These are phyloP conservation scores for Trichoderma simmonsii DNA, from an alignment of 2,329 filamentous ascomycete species.

Conservation along the genomic window DNA sequence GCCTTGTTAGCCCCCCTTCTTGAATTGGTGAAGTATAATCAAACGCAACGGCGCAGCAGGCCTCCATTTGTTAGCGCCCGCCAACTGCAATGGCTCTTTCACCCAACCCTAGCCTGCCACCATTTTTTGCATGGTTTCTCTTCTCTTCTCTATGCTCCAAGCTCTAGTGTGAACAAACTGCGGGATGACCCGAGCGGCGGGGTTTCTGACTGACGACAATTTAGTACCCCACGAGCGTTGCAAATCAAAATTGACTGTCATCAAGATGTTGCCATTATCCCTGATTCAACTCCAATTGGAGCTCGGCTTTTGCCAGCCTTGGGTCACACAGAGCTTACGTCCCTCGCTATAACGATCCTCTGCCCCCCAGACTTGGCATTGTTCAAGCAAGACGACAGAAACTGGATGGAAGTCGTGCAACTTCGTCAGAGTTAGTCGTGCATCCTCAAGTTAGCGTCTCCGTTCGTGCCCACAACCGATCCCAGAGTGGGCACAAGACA, in stretches of 20 bases:
- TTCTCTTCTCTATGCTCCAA: not conserved
- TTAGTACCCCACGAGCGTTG: not conserved
- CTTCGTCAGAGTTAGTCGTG: conserved; percentile 7
- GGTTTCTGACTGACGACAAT: not conserved
- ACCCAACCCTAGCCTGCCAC: not conserved
- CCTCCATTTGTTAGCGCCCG: conserved; percentile 10
- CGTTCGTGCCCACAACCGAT: conserved; percentile 9
- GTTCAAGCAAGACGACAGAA: not conserved
- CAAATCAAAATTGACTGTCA: not conserved
- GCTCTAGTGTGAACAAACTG: not conserved
- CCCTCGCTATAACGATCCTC: not conserved
- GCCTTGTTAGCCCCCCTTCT: not conserved
- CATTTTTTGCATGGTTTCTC: not conserved
- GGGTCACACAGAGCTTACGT: not conserved
- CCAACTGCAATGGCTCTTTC: not conserved
- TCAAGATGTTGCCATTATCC: not conserved
- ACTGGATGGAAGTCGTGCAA: not conserved
- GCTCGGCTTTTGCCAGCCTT: not conserved
- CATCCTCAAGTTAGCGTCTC: conserved; percentile 13
- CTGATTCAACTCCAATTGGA: not conserved
- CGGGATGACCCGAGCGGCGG: conserved; percentile 16
- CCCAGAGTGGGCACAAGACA: conserved; percentile 5
- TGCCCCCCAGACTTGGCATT: not conserved
- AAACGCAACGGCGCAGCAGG: not conserved
- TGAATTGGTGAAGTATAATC: not conserved